These are phyloP conservation scores for Phialocephala subalpina DNA, from an alignment of 2,329 filamentous ascomycete species.

Conservation along the genomic window DNA sequence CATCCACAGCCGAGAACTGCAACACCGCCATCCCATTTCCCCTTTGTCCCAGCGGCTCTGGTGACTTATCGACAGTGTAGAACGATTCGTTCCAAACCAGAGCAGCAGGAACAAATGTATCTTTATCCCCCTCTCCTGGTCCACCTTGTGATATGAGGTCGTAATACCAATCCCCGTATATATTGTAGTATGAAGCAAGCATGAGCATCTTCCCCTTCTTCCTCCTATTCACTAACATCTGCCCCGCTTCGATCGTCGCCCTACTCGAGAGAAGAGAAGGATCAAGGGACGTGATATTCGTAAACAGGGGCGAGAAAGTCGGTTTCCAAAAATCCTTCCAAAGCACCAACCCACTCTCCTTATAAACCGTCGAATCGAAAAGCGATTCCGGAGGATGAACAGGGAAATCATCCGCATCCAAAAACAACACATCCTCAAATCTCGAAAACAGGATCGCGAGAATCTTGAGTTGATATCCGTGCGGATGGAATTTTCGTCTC, in stretches of 20 bases:
- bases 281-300: slow-evolving; percentile 43
- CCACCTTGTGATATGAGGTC: slow-evolving; percentile 48
- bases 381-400: slow-evolving; percentile 50
- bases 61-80: slow-evolving; percentile 41
- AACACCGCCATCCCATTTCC: slow-evolving; percentile 25
- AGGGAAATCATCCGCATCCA: slow-evolving; percentile 57
- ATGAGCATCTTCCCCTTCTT: slow-evolving; percentile 51
- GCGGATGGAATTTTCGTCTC: slow-evolving; percentile 44
- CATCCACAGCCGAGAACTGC: slow-evolving; percentile 26
- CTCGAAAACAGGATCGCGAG: slow-evolving; percentile 58
- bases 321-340: slow-evolving; percentile 57
- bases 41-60: slow-evolving; percentile 20
- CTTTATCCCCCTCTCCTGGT: slow-evolving; percentile 58
- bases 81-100: slow-evolving; percentile 48
- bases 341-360: slow-evolving; percentile 49
- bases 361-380: slow-evolving; percentile 52
- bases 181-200: slow-evolving; percentile 58
- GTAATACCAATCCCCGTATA: slow-evolving; percentile 46
- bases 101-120: slow-evolving; percentile 56
- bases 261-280: slow-evolving; percentile 22
- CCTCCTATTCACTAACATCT: slow-evolving; percentile 53
- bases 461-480: slow-evolving; percentile 56
- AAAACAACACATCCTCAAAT: slow-evolving; percentile 56
- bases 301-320: slow-evolving; percentile 49
- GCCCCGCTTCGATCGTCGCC: slow-evolving; percentile 51